Conservation (phyloP, 2,329 filamentous ascomycete species). For the Penicillium sp. region DNA sequence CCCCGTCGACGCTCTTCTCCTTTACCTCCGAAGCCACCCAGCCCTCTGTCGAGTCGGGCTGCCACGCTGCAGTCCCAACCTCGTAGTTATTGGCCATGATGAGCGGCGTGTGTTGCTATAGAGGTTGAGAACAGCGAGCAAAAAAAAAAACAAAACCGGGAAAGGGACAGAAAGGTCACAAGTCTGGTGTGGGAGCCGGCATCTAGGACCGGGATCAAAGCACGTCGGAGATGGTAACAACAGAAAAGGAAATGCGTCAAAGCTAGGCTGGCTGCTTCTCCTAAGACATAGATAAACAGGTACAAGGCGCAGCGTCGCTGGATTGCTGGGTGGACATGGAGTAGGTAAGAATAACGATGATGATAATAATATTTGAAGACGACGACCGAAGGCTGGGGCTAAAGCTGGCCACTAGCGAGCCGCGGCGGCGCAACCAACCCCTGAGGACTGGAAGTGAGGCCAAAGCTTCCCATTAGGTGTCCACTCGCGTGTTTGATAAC, state of each 20-base stretch:
- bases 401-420: slow-evolving; percentile 28
- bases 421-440: slow-evolving; percentile 27
- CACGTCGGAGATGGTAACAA: slow-evolving; percentile 5
- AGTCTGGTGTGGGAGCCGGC: slow-evolving; percentile 19
- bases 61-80: slow-evolving; percentile 95
- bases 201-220: slow-evolving; percentile 23
- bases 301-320: background rate
- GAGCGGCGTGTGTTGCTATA: slow-evolving; percentile 15
- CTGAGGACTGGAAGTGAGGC: slow-evolving; percentile 23
- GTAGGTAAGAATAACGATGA: background rate
- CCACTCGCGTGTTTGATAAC: background rate
- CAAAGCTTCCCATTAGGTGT: slow-evolving; percentile 18
- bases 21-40: slow-evolving; percentile 96
- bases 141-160: slow-evolving; percentile 15
- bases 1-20: slow-evolving; percentile 76
- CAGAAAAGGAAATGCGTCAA: slow-evolving; percentile 12
- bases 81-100: slow-evolving; percentile 90
- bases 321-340: background rate
- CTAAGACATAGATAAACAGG: slow-evolving; percentile 5
- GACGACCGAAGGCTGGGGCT: slow-evolving; percentile 18
- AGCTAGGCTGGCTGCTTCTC: background rate
- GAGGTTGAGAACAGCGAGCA: slow-evolving; percentile 19
- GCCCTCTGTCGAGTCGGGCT: slow-evolving; percentile 91
- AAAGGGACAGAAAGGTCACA: slow-evolving; percentile 10
- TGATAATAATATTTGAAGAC: slow-evolving; percentile 8